phyloP scores from a whole-genome alignment of 805 yeast species.

The Candida piceae region DNA sequence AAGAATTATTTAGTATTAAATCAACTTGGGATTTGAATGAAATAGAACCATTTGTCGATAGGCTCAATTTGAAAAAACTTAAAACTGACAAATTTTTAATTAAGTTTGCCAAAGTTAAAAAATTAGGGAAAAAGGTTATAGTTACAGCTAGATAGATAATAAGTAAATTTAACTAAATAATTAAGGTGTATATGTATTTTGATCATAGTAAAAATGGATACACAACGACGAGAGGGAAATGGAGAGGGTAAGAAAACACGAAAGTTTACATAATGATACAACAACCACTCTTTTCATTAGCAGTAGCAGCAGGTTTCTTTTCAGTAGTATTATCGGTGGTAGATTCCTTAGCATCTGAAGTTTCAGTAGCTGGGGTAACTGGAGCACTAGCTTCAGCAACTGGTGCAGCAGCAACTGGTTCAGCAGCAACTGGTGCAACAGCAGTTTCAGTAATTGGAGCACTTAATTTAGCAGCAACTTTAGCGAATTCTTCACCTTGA shows the following conservation, averaged over 20 bases:
- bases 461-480: conserved; percentile 30
- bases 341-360: conserved; percentile 5
- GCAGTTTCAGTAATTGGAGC: conserved; percentile 8
- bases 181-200: too few species aligned
- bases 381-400: conserved; percentile 4
- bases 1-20: conserved; percentile 48
- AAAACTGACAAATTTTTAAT: conserved; percentile 55
- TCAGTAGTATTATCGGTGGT: conserved; percentile 4
- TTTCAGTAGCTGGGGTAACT: conserved; percentile 6
- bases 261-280: conserved; percentile 29
- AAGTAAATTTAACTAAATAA: conserved; percentile 1
- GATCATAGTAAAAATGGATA: conserved; percentile 4
- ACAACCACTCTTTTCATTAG: conserved; percentile 22
- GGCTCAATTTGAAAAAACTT: conserved; percentile 46
- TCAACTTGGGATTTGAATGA: conserved; percentile 58
- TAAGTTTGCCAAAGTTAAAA: conserved; percentile 44
- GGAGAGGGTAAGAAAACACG: too few species aligned
- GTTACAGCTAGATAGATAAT: conserved; percentile 12
- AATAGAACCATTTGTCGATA: conserved; percentile 57
- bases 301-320: conserved; percentile 7
- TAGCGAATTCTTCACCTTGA: conserved; percentile 66
- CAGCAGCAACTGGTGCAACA: conserved; percentile 6
- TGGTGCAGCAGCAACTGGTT: conserved; percentile 5
- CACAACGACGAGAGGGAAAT: background rate
- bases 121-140: conserved; percentile 33